These are phyloP conservation scores for Fraxinus excelsior DNA, from an alignment of 257 asterid species.

Conservation along the genomic window DNA sequence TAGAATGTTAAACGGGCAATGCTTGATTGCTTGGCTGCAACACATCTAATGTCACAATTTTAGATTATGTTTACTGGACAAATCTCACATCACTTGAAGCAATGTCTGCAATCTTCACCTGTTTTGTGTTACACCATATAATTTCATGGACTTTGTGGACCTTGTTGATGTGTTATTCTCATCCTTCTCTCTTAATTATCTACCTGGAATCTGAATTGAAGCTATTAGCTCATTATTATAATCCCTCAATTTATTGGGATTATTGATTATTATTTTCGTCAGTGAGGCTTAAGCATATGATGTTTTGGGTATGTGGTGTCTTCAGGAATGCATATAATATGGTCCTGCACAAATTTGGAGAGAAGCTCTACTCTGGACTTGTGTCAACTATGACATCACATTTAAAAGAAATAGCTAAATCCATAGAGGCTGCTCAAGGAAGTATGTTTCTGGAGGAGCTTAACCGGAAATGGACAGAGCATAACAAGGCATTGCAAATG, in stretches of 20 bases:
- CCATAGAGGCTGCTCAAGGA: slow-evolving; percentile 35
- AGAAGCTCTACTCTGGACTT: slow-evolving; percentile 40
- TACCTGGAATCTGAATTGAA: background rate
- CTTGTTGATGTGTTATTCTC: background rate
- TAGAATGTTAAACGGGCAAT: background rate
- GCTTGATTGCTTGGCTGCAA: background rate
- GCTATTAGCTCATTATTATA: background rate
- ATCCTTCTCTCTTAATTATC: background rate
- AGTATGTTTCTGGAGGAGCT: slow-evolving; percentile 39
- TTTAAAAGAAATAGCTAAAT: slow-evolving; percentile 36
- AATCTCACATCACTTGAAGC: background rate
- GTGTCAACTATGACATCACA: slow-evolving; percentile 41
- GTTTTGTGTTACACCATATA: background rate
- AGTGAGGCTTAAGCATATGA: background rate
- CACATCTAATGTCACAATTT: background rate
- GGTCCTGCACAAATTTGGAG: slow-evolving; percentile 45
- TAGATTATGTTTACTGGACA: background rate
- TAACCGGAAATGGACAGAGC: slow-evolving; percentile 37
- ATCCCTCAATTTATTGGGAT: background rate
- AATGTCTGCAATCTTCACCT: background rate
- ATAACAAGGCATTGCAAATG: slow-evolving; percentile 44
- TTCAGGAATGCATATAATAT: slow-evolving; percentile 43
- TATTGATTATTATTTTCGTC: background rate
- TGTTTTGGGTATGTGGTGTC: background rate
- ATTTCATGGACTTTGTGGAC: background rate